These are phyloP conservation scores for Zancudomyces culisetae DNA, from an alignment of 371 early-diverging fungal species.

Conservation along the genomic window DNA sequence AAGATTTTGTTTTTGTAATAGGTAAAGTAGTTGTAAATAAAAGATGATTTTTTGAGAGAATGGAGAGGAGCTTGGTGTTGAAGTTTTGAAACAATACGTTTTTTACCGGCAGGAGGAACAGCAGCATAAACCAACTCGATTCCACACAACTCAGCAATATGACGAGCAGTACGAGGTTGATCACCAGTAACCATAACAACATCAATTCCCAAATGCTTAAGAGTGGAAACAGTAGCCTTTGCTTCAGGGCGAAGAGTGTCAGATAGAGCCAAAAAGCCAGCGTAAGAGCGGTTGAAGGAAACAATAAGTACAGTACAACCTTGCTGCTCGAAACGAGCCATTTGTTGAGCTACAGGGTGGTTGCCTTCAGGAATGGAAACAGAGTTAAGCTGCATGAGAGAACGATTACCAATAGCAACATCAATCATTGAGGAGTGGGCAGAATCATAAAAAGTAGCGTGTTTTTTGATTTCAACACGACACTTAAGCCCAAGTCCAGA, in stretches of 20 bases:
- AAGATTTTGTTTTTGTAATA: no score
- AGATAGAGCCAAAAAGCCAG: conserved; percentile 64
- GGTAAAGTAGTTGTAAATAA: not conserved
- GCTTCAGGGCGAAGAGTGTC: conserved; percentile 73
- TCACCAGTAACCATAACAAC: conserved; percentile 96
- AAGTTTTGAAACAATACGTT: conserved; percentile 41
- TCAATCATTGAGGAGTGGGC: conserved; percentile 6
- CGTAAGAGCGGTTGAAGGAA: conserved; percentile 36
- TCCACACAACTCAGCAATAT: conserved; percentile 73
- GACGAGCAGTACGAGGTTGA: conserved; percentile 68
- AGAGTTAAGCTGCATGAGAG: conserved; percentile 29
- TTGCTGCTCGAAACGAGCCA: conserved; percentile 4
- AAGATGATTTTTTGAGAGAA: conserved; percentile 9
- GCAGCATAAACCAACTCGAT: conserved; percentile 78
- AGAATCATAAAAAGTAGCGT: conserved; percentile 1
- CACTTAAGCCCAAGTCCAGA: conserved; percentile 64
- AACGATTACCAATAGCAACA: conserved; percentile 55
- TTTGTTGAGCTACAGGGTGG: conserved; percentile 13
- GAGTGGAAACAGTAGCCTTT: conserved; percentile 36
- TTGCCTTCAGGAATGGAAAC: conserved; percentile 15
- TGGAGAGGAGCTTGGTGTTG: conserved; percentile 8
- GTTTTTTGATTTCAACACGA: conserved; percentile 17
- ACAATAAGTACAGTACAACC: conserved; percentile 73
- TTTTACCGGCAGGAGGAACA: conserved; percentile 80
- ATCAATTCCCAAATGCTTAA: conserved; percentile 57